Percentiles rank a stretch among this genome's conserved stretches.
phyloP scores from a whole-genome alignment of 2,329 filamentous ascomycete genomes.

The Cytospora paraplurivora region DNA sequence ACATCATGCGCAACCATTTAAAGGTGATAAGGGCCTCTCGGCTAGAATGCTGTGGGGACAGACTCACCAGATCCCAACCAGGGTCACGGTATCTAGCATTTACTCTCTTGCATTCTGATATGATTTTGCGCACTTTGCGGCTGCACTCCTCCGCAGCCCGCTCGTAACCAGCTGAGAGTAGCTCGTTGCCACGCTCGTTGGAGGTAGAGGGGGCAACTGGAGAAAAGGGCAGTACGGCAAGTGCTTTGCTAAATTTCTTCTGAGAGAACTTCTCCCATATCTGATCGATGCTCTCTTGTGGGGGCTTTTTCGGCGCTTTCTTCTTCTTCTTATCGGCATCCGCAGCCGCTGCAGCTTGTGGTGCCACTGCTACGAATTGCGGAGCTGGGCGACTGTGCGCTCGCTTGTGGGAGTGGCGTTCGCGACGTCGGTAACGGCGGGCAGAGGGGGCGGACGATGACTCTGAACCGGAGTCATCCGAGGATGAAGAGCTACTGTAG shows the following conservation, averaged over 20 bases:
- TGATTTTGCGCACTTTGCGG: slow-evolving; percentile 62
- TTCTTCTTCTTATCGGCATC: slow-evolving; percentile 52
- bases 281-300: slow-evolving; percentile 67
- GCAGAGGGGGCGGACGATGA: slow-evolving; percentile 7
- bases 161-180: slow-evolving; percentile 62
- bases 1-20: neutral
- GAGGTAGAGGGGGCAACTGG: slow-evolving; percentile 55
- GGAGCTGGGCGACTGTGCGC: neutral
- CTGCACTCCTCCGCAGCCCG: slow-evolving; percentile 65
- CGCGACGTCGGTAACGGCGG: slow-evolving; percentile 15
- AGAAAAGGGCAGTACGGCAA: slow-evolving; percentile 66
- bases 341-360: slow-evolving; percentile 28
- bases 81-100: slow-evolving; percentile 80
- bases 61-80: slow-evolving; percentile 58
- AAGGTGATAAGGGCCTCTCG: neutral
- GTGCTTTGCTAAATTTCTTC: slow-evolving; percentile 65
- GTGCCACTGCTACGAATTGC: slow-evolving; percentile 1
- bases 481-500: slow-evolving; percentile 2
- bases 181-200: slow-evolving; percentile 59
- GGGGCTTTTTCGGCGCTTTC: slow-evolving; percentile 59
- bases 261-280: slow-evolving; percentile 66
- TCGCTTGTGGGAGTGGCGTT: slow-evolving; percentile 10
- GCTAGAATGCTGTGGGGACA: neutral
- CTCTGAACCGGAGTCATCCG: slow-evolving; percentile 26
- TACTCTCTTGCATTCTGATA: slow-evolving; percentile 67